A percentile compares a stretch with the other conserved stretches of the same genome.
Evolutionary conservation across 164 flowering plant genomes (phyloP).

Genomic region (Liriodendron chinense): DNA sequence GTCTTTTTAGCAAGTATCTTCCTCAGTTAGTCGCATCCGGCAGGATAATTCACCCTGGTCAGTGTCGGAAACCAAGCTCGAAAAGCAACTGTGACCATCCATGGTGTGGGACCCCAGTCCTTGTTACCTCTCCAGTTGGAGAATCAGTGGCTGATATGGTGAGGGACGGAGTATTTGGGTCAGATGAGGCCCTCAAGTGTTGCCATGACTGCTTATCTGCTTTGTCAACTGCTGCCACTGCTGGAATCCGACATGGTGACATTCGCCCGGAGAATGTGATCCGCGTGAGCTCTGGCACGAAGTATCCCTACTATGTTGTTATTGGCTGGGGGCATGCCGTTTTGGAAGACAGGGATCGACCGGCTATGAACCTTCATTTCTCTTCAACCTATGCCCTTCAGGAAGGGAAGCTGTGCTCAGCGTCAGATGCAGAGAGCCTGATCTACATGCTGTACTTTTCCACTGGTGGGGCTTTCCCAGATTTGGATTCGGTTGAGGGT

Average conservation of each 20-base stretch:
- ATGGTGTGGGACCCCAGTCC: slow-evolving; percentile 89
- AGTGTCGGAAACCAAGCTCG: slow-evolving; percentile 52
- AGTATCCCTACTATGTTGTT: slow-evolving; percentile 57
- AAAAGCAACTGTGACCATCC: slow-evolving; percentile 79
- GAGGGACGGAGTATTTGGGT: slow-evolving; percentile 44
- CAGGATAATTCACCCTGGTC: slow-evolving; percentile 75
- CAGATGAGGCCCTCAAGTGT: slow-evolving; percentile 66
- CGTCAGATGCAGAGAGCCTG: slow-evolving; percentile 93
- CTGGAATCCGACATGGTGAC: slow-evolving; percentile 80
- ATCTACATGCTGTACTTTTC: slow-evolving; percentile 67
- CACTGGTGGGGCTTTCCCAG: slow-evolving; percentile 61
- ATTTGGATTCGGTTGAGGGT: slow-evolving; percentile 80
- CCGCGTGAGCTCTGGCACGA: slow-evolving; percentile 42
- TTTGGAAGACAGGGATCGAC: slow-evolving; percentile 85
- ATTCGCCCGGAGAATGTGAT: slow-evolving; percentile 75
- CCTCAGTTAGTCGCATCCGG: slow-evolving; percentile 81
- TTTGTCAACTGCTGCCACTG: slow-evolving; percentile 53
- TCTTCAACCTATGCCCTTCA: slow-evolving; percentile 87
- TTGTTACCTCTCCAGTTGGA: slow-evolving; percentile 77
- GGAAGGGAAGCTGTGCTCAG: slow-evolving; percentile 86
- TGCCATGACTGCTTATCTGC: slow-evolving; percentile 87
- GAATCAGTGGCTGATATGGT: slow-evolving; percentile 54
- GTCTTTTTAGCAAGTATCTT: slow-evolving; percentile 66
- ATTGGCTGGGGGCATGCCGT: slow-evolving; percentile 93
- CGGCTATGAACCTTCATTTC: slow-evolving; percentile 80